These are phyloP conservation scores for Entomortierella beljakovae DNA, from an alignment of 192 early-diverging fungal species.

Conservation along the genomic window DNA sequence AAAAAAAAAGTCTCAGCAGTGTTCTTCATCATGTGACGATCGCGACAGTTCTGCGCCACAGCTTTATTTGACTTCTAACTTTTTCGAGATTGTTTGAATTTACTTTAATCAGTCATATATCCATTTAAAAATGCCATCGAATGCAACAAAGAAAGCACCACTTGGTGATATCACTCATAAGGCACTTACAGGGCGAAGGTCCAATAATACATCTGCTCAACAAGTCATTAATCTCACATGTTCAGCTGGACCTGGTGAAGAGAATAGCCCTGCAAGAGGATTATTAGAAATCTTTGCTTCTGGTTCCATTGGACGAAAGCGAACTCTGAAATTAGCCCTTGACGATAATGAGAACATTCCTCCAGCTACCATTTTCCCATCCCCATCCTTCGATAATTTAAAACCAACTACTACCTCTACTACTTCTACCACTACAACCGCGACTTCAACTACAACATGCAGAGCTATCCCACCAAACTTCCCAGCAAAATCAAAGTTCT, in stretches of 20 bases:
- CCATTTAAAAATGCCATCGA: not conserved
- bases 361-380: not conserved
- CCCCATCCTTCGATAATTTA: not conserved
- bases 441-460: not conserved
- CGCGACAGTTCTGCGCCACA: no score
- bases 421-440: not conserved
- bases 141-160: slow-evolving; percentile 15
- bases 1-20: no score
- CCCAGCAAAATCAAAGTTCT: slow-evolving; percentile 10
- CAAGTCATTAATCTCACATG: slow-evolving; percentile 9
- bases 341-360: slow-evolving; percentile 13
- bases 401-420: not conserved
- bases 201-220: slow-evolving; percentile 10
- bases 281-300: slow-evolving; percentile 52
- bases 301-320: slow-evolving; percentile 23
- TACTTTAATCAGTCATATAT: not conserved
- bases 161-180: slow-evolving; percentile 49
- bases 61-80: no score
- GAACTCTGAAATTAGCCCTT: slow-evolving; percentile 32
- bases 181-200: slow-evolving; percentile 10
- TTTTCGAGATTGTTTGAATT: no score
- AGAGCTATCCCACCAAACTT: not conserved
- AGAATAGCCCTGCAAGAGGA: slow-evolving; percentile 33
- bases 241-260: slow-evolving; percentile 21
- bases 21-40: no score